phyloP scores from a whole-genome alignment of 768 basidiomycete genomes.

The Lactarius pseudohatsudake region DNA sequence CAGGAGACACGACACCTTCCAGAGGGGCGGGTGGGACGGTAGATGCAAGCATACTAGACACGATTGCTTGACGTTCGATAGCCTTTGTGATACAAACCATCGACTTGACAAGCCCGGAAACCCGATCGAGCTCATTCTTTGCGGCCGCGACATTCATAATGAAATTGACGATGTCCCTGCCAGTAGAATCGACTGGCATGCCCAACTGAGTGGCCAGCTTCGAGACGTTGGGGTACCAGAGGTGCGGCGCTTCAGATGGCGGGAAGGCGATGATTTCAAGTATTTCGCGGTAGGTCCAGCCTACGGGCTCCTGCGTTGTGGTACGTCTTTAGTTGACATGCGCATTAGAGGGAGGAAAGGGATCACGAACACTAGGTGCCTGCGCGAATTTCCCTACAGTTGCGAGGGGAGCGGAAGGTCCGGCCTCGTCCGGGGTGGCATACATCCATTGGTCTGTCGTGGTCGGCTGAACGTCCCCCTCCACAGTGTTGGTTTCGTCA shows the following conservation, averaged over 20 bases:
- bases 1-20: not conserved
- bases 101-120: slow-evolving; percentile 1
- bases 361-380: not conserved
- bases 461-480: not conserved
- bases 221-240: not conserved
- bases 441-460: not conserved
- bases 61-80: slow-evolving; percentile 5
- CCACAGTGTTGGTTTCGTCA: not conserved
- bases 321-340: not conserved
- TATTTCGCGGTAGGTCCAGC: slow-evolving; percentile 19
- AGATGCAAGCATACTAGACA: not conserved
- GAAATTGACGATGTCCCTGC: not conserved
- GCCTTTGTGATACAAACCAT: slow-evolving; percentile 1
- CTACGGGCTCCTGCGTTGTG: slow-evolving; percentile 2
- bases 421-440: not conserved
- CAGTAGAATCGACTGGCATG: not conserved
- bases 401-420: not conserved
- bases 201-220: not conserved
- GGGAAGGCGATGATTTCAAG: not conserved
- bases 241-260: not conserved
- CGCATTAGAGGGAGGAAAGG: too few relatives aligned
- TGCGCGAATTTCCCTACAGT: not conserved
- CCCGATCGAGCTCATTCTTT: slow-evolving; percentile 8
- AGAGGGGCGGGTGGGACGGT: not conserved
- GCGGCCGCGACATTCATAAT: not conserved